Conservation (phyloP, 2,329 filamentous ascomycete genomes). For the Fusarium globosum region DNA sequence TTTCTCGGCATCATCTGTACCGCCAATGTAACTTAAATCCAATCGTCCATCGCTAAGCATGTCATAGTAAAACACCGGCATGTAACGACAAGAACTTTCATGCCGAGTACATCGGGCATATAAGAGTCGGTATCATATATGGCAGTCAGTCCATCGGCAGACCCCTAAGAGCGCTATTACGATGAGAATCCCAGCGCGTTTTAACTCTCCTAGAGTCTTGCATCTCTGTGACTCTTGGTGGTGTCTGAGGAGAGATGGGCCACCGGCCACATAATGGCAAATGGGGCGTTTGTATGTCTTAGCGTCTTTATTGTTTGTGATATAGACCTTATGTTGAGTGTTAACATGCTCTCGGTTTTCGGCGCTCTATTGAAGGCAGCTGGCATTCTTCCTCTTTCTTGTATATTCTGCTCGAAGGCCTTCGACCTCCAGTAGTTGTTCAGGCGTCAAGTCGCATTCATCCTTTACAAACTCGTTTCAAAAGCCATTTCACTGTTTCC, state of each 20-base stretch:
- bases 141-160: background rate
- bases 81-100: background rate
- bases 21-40: accelerated
- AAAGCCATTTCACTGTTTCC: background rate
- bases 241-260: accelerated
- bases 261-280: accelerated
- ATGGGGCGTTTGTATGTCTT: accelerated
- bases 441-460: background rate
- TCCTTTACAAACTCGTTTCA: background rate
- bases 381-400: no score
- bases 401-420: background rate
- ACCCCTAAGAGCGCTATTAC: background rate
- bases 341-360: background rate
- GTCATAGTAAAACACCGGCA: background rate
- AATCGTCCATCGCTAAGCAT: background rate
- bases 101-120: accelerated
- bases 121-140: no score
- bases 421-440: background rate
- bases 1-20: accelerated
- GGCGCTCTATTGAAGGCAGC: no score
- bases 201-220: background rate
- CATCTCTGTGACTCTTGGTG: background rate
- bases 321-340: accelerated
- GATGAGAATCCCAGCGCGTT: background rate
- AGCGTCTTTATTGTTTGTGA: background rate